phyloP scores from a whole-genome alignment of 306 rosid species.

The Cyclanthera cordifolia region DNA sequence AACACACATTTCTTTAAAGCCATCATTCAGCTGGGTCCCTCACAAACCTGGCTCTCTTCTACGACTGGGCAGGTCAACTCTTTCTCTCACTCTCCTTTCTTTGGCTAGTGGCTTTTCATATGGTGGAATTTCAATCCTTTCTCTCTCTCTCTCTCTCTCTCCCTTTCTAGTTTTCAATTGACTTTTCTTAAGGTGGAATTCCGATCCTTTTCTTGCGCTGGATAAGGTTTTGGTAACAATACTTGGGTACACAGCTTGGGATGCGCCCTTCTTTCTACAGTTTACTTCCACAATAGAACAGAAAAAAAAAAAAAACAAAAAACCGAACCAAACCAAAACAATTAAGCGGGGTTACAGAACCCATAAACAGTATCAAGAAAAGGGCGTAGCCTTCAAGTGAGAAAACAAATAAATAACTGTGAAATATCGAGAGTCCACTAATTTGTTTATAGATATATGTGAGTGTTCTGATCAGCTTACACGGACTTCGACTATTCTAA shows the following conservation, averaged over 20 bases:
- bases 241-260: no score
- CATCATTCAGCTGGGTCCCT: background rate
- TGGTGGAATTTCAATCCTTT: background rate
- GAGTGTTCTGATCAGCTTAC: no score
- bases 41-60: background rate
- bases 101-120: background rate
- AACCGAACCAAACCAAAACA: no score
- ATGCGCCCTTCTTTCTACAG: no score
- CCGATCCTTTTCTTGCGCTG: background rate
- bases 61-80: background rate
- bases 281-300: no score
- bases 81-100: background rate
- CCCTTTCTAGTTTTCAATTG: no score
- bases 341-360: no score
- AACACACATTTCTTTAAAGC: background rate
- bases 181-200: background rate
- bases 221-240: background rate
- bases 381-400: background rate
- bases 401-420: no score
- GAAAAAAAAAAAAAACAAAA: no score
- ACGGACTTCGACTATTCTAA: no score
- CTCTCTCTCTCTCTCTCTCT: constrained; percentile 1
- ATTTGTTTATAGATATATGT: no score
- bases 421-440: no score
- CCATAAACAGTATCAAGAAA: background rate